Conservation (phyloP, 2,329 filamentous ascomycete genomes). For the Cordyceps farinosa region DNA sequence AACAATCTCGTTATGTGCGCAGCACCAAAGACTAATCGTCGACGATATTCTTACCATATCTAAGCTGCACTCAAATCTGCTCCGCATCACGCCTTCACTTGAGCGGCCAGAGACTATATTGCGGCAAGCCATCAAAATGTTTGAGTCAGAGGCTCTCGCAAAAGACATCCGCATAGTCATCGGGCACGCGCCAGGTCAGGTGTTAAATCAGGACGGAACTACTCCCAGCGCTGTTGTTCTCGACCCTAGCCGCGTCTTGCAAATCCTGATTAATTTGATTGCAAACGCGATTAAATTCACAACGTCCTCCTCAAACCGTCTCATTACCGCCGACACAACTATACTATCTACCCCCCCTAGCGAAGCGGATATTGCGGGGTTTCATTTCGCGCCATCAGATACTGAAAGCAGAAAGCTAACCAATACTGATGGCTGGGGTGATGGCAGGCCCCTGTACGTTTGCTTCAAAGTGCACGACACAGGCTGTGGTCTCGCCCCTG, state of each 20-base stretch:
- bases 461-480: slow-evolving; percentile 60
- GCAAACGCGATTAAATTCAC: slow-evolving; percentile 85
- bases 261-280: slow-evolving; percentile 76
- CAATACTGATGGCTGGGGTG: slow-evolving; percentile 28
- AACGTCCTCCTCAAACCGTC: no score
- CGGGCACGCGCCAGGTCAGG: slow-evolving; percentile 26
- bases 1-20: slow-evolving; percentile 72
- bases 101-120: slow-evolving; percentile 65
- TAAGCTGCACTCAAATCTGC: slow-evolving; percentile 71
- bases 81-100: slow-evolving; percentile 68
- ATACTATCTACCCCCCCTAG: neutral
- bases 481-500: slow-evolving; percentile 57
- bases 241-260: slow-evolving; percentile 71
- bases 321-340: neutral
- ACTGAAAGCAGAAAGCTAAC: neutral
- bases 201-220: neutral
- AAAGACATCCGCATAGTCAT: slow-evolving; percentile 66
- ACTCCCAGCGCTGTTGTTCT: slow-evolving; percentile 61
- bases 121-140: slow-evolving; percentile 69
- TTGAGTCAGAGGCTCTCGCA: slow-evolving; percentile 68
- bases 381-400: neutral
- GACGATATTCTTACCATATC: slow-evolving; percentile 71
- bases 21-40: slow-evolving; percentile 78
- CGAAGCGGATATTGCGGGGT: neutral
- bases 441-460: slow-evolving; percentile 34